These are phyloP conservation scores for Russula vinacea DNA, from an alignment of 768 basidiomycete genomes.

Conservation along the genomic window DNA sequence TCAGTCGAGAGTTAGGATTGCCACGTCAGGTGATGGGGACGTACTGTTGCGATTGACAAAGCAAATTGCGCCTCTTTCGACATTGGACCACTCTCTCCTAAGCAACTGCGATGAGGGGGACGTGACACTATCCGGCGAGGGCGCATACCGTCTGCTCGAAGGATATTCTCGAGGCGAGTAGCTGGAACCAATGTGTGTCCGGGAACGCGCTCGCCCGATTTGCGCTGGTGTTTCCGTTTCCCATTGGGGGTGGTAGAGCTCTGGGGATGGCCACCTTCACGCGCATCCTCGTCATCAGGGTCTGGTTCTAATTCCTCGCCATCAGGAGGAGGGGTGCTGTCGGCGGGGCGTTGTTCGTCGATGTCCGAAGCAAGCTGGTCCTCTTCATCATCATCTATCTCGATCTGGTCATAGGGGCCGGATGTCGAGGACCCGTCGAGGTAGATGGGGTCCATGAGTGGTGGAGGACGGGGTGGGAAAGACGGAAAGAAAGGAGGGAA, in stretches of 20 bases:
- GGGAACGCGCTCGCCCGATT: slow-evolving; percentile 27
- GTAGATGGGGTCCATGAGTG: slow-evolving; percentile 30
- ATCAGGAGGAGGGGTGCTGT: slow-evolving; percentile 3
- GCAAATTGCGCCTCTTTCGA: slow-evolving; percentile 30
- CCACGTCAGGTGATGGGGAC: slow-evolving; percentile 21
- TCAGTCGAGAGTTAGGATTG: slow-evolving; percentile 4
- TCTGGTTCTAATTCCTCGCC: slow-evolving; percentile 30
- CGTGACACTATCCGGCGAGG: neutral
- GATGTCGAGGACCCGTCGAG: slow-evolving; percentile 26
- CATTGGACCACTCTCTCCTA: slow-evolving; percentile 30
- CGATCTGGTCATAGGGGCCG: slow-evolving; percentile 23
- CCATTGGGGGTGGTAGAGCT: slow-evolving; percentile 12
- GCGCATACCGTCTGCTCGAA: slow-evolving; percentile 29
- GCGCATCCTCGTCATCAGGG: slow-evolving; percentile 25
- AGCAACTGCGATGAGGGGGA: neutral
- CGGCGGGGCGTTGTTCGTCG: slow-evolving; percentile 20
- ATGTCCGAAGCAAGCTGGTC: slow-evolving; percentile 30
- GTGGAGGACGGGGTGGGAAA: slow-evolving; percentile 14
- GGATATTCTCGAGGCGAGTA: slow-evolving; percentile 29
- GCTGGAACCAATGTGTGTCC: slow-evolving; percentile 28
- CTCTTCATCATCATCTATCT: slow-evolving; percentile 31
- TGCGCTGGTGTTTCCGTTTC: slow-evolving; percentile 27
- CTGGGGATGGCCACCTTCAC: slow-evolving; percentile 7
- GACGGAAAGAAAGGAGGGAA: slow-evolving; percentile 12
- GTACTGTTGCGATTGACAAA: slow-evolving; percentile 28